phyloP scores from a whole-genome alignment of 306 rosid genomes.

The Vigna radiata region DNA sequence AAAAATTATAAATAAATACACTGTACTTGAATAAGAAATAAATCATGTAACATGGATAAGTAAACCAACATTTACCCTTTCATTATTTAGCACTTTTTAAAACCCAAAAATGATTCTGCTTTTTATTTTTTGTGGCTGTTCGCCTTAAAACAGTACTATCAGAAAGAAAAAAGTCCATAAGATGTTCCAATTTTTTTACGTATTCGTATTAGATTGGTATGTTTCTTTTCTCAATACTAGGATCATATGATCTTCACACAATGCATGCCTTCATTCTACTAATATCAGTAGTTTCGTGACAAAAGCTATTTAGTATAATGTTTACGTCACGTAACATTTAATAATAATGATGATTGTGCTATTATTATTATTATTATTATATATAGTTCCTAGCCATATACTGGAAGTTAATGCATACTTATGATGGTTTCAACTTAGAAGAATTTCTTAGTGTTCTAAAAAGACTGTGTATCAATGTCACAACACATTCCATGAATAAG shows the following conservation, averaged over 20 bases:
- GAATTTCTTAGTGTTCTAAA: not conserved
- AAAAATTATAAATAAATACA: too few species aligned
- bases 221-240: not conserved
- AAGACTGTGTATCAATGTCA: not conserved
- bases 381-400: not conserved
- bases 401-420: not conserved
- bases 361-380: not conserved
- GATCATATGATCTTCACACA: not conserved
- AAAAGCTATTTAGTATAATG: not conserved
- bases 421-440: not conserved
- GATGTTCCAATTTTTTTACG: too few species aligned
- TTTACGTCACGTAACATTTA: conserved; percentile 10
- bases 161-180: too few species aligned
- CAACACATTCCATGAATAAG: not conserved
- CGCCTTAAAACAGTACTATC: too few species aligned
- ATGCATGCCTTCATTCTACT: not conserved
- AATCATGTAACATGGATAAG: too few species aligned
- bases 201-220: too few species aligned
- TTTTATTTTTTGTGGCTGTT: too few species aligned
- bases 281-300: not conserved
- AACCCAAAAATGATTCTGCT: too few species aligned
- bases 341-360: not conserved
- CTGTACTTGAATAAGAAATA: too few species aligned
- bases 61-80: too few species aligned
- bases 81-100: too few species aligned